These are phyloP conservation scores for Chlorencoelia australis DNA, from an alignment of 2,329 filamentous ascomycete genomes.

Conservation along the genomic window DNA sequence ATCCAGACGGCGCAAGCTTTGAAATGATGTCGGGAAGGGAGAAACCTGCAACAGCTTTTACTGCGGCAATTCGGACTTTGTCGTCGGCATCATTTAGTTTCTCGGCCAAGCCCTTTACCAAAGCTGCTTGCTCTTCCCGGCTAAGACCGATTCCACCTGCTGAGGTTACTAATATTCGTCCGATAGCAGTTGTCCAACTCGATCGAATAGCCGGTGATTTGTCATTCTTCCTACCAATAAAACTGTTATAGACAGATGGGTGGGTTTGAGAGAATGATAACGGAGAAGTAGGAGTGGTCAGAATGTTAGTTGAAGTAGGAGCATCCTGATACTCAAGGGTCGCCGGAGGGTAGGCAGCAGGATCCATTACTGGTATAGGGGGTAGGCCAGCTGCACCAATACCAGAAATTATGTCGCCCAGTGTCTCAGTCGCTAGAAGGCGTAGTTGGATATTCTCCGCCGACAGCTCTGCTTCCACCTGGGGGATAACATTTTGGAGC, in stretches of 20 bases:
- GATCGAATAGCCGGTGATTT: conserved; percentile 74
- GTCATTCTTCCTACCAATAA: conserved; percentile 76
- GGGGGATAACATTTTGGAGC: conserved; percentile 84
- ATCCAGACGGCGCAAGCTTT: conserved; percentile 69
- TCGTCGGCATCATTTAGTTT: conserved; percentile 85
- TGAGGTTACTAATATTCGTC: conserved; percentile 81
- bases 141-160: conserved; percentile 84
- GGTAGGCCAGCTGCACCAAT: conserved; percentile 87
- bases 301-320: conserved; percentile 45
- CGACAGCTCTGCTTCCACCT: conserved; percentile 83
- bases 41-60: conserved; percentile 74
- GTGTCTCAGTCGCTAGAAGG: conserved; percentile 80
- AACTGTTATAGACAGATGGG: conserved; percentile 67
- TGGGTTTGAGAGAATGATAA: conserved; percentile 85
- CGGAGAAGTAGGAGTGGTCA: conserved; percentile 76
- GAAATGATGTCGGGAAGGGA: conserved; percentile 69
- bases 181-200: conserved; percentile 75
- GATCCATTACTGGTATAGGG: conserved; percentile 60
- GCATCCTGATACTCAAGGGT: conserved; percentile 50
- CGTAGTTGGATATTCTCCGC: conserved; percentile 84
- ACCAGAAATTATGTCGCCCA: conserved; percentile 89
- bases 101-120: conserved; percentile 66
- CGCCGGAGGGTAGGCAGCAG: conserved; percentile 73
- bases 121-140: conserved; percentile 65
- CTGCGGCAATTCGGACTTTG: conserved; percentile 79